These are phyloP conservation scores for Cynanchum wilfordii DNA, from an alignment of 257 asterid species.

Conservation along the genomic window DNA sequence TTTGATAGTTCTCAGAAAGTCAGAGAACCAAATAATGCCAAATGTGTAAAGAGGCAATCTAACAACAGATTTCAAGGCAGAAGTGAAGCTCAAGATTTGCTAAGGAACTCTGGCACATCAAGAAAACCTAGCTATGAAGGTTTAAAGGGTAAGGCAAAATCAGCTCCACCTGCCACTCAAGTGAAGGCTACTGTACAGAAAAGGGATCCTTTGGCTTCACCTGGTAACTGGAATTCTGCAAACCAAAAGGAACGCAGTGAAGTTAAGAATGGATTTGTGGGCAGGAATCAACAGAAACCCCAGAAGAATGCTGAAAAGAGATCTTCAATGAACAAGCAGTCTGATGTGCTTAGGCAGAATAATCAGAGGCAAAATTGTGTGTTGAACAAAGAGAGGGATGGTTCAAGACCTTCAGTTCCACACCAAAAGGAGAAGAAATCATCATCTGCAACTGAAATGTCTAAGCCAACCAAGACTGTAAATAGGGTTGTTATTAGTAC, in stretches of 20 bases:
- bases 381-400: conserved; percentile 37
- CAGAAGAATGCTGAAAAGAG: conserved; percentile 52
- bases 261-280: conserved; percentile 26
- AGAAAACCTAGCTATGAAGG: conserved; percentile 44
- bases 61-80: conserved; percentile 39
- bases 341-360: conserved; percentile 74
- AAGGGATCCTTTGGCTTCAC: conserved; percentile 44
- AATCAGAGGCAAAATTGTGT: conserved; percentile 82
- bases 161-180: conserved; percentile 48
- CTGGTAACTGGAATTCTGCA: conserved; percentile 37
- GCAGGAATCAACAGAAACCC: conserved; percentile 36
- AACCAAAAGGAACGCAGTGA: conserved; percentile 50
- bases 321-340: conserved; percentile 36
- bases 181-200: conserved; percentile 52
- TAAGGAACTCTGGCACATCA: conserved; percentile 49
- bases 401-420: conserved; percentile 36
- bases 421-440: conserved; percentile 44
- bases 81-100: conserved; percentile 33
- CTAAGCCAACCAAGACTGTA: conserved; percentile 48
- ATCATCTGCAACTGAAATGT: conserved; percentile 29
- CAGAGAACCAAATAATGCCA: conserved; percentile 40
- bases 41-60: conserved; percentile 42
- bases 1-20: conserved; percentile 38
- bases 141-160: conserved; percentile 53
- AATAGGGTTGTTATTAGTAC: conserved; percentile 51